A percentile compares a stretch with the other conserved stretches of the same genome.
Evolutionary conservation across 371 early-diverging fungal genomes (phyloP).

Genomic region (Zopfochytrium polystomum): DNA sequence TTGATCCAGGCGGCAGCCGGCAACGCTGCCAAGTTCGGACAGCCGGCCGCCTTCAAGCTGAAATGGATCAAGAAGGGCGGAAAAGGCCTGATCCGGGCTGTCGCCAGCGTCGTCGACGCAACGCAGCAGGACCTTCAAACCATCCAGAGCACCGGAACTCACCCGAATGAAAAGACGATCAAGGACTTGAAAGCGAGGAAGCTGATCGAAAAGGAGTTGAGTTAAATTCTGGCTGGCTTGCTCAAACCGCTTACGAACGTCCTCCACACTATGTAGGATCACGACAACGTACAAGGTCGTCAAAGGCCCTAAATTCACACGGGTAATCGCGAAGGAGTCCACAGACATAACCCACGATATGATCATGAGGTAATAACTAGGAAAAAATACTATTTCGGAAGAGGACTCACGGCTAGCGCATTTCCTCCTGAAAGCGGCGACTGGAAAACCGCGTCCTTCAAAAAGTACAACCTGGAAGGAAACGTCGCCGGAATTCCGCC

Average conservation of each 20-base stretch:
- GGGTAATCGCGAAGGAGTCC: slow-evolving; percentile 77
- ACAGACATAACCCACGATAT: slow-evolving; percentile 97
- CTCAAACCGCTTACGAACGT: neutral
- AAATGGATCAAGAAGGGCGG: slow-evolving; percentile 92
- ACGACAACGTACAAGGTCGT: slow-evolving; percentile 74
- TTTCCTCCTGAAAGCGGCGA: slow-evolving; percentile 62
- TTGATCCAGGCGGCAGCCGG: slow-evolving; percentile 62
- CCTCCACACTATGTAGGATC: slow-evolving; percentile 58
- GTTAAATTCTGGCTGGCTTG: neutral
- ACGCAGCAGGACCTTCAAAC: slow-evolving; percentile 71
- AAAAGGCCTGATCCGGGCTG: slow-evolving; percentile 56
- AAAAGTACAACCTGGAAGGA: slow-evolving; percentile 98
- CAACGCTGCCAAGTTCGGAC: slow-evolving; percentile 76
- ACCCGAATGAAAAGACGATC: slow-evolving; percentile 63
- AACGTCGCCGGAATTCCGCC: slow-evolving; percentile 72
- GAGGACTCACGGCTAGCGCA: neutral
- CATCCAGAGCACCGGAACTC: slow-evolving; percentile 64
- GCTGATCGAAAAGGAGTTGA: slow-evolving; percentile 52
- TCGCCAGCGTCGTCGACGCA: slow-evolving; percentile 78
- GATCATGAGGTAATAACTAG: slow-evolving; percentile 66
- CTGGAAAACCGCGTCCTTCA: slow-evolving; percentile 91
- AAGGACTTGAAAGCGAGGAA: slow-evolving; percentile 88
- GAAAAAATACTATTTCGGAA: slow-evolving; percentile 16
- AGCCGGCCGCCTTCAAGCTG: slow-evolving; percentile 92
- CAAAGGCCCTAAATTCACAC: slow-evolving; percentile 89